phyloP scores from a whole-genome alignment of 768 basidiomycete genomes.

The Serendipita sp. region DNA sequence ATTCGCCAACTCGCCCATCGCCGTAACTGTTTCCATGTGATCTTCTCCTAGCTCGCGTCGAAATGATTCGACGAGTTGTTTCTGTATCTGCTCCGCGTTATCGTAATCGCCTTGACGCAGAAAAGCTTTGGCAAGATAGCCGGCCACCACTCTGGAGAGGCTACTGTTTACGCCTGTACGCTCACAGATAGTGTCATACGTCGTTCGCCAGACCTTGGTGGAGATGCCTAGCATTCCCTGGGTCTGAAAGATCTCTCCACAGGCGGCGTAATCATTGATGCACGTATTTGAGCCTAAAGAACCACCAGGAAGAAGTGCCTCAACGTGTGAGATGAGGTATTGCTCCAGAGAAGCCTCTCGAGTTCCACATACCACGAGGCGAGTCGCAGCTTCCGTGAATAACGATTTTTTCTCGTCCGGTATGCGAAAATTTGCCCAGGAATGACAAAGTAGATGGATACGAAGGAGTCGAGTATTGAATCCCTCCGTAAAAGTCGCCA shows the following conservation, averaged over 20 bases:
- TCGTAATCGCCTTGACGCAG: background rate
- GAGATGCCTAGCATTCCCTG: background rate
- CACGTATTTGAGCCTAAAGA: no score
- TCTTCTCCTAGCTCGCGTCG: background rate
- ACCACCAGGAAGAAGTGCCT: background rate
- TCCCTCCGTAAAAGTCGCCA: background rate
- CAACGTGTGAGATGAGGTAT: background rate
- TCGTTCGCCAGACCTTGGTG: background rate
- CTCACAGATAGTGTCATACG: background rate
- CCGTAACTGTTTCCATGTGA: background rate
- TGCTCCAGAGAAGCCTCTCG: background rate
- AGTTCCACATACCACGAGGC: background rate
- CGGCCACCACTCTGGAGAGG: background rate
- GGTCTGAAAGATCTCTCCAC: background rate
- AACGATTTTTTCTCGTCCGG: background rate
- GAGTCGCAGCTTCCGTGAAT: background rate
- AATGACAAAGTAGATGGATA: background rate
- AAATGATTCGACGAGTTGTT: background rate
- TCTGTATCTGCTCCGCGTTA: background rate
- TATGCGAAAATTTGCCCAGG: background rate
- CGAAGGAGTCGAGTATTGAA: background rate
- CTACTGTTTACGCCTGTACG: background rate
- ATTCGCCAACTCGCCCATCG: background rate
- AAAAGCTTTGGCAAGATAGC: background rate
- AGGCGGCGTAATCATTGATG: background rate